These are phyloP conservation scores for Hamigera avellanea DNA, from an alignment of 495 filamentous ascomycete species.

Conservation along the genomic window DNA sequence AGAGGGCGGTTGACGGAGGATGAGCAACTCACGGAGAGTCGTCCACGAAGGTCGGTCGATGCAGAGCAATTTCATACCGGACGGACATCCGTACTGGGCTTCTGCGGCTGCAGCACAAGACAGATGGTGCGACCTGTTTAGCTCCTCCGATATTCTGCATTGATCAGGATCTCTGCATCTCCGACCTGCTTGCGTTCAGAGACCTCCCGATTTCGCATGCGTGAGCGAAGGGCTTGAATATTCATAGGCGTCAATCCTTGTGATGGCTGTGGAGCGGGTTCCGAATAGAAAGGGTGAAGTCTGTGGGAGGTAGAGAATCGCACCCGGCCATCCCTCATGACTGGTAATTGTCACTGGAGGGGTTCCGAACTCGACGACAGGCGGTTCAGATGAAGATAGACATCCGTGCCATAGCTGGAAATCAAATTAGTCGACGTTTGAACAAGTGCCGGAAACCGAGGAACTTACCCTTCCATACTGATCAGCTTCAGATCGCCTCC, in stretches of 20 bases:
- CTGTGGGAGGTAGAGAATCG: constrained; percentile 36
- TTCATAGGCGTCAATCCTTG: constrained; percentile 81
- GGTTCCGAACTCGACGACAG: constrained; percentile 92
- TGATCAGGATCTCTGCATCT: too few species aligned
- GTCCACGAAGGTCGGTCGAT: too few species aligned
- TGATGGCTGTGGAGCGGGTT: constrained; percentile 34
- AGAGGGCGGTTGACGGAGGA: too few species aligned
- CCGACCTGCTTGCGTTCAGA: constrained; percentile 80
- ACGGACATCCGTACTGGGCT: too few species aligned
- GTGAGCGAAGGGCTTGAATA: constrained; percentile 40
- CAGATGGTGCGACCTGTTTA: too few species aligned
- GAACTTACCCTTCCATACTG: constrained; percentile 93
- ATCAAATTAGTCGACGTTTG: too few species aligned
- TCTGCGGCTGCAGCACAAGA: too few species aligned
- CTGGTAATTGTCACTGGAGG: constrained; percentile 95
- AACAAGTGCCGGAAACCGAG: constrained; percentile 8
- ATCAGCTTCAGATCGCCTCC: constrained; percentile 95
- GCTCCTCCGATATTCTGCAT: too few species aligned
- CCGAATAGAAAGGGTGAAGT: constrained; percentile 29
- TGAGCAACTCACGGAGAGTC: too few species aligned
- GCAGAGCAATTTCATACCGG: too few species aligned
- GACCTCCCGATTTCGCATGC: constrained; percentile 53
- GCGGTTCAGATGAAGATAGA: constrained; percentile 94
- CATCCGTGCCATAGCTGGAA: constrained; percentile 98
- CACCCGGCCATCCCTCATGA: constrained; percentile 69